phyloP scores from a whole-genome alignment of 768 basidiomycete genomes.

The Termitomyces eurrhizus region DNA sequence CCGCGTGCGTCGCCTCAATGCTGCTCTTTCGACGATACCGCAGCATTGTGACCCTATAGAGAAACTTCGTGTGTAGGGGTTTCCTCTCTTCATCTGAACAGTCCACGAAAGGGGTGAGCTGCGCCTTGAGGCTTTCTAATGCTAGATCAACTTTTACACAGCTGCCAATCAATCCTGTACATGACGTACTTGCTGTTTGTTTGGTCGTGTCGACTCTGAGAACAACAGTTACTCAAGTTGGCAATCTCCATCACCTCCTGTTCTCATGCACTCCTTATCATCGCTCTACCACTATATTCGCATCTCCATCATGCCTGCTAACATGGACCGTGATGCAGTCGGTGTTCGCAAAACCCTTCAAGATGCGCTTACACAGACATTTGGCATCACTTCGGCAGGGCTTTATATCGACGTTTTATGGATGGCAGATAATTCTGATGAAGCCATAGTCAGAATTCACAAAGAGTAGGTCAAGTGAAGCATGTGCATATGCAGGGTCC shows the following conservation, averaged over 20 bases:
- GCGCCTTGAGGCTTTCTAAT: neutral
- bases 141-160: neutral
- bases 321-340: slow-evolving; percentile 32
- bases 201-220: slow-evolving; percentile 4
- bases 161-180: neutral
- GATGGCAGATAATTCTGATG: slow-evolving; percentile 36
- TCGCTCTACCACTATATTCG: slow-evolving; percentile 42
- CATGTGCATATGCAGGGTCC: neutral
- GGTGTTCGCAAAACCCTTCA: slow-evolving; percentile 51
- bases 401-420: slow-evolving; percentile 59
- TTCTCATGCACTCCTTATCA: slow-evolving; percentile 17
- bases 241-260: neutral
- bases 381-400: slow-evolving; percentile 49
- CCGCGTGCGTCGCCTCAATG: slow-evolving; percentile 37
- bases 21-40: slow-evolving; percentile 51
- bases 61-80: neutral
- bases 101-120: neutral
- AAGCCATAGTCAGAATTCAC: slow-evolving; percentile 38
- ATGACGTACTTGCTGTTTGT: neutral
- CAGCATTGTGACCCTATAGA: slow-evolving; percentile 33
- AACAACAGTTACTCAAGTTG: neutral
- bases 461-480: slow-evolving; percentile 29
- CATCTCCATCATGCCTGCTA: slow-evolving; percentile 36
- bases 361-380: slow-evolving; percentile 48
- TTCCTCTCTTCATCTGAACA: neutral